A percentile compares a stretch with the other conserved stretches of the same genome.
Evolutionary conservation across 331 rosid species (phyloP).

Genomic region (Ulmus americana): DNA sequence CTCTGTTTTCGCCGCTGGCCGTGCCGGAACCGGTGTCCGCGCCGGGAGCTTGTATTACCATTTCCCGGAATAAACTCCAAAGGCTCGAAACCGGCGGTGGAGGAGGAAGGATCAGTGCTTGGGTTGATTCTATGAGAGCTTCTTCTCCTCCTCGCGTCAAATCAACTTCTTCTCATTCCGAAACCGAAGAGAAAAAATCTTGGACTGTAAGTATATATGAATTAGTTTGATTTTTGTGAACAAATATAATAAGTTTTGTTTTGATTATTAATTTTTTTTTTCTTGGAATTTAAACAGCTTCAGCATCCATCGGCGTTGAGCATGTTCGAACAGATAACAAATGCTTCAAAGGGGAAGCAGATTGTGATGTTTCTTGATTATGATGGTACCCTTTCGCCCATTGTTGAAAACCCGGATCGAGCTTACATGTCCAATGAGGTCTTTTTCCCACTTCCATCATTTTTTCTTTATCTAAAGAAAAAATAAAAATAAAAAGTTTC

Average conservation of each 20-base stretch:
- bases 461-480: not conserved
- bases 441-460: not conserved
- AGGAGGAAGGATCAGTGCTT: slow-evolving; percentile 45
- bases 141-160: slow-evolving; percentile 67
- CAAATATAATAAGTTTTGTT: not conserved
- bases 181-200: slow-evolving; percentile 35
- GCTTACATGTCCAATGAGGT: slow-evolving; percentile 91
- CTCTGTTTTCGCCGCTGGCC: slow-evolving; percentile 23
- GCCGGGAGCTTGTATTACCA: slow-evolving; percentile 33
- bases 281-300: slow-evolving; percentile 29
- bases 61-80: slow-evolving; percentile 38
- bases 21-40: slow-evolving; percentile 30
- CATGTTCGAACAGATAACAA: slow-evolving; percentile 52
- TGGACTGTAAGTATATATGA: slow-evolving; percentile 45
- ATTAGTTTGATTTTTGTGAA: not conserved
- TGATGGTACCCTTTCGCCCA: slow-evolving; percentile 93
- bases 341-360: slow-evolving; percentile 54
- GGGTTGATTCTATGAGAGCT: slow-evolving; percentile 87
- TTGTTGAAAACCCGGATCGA: slow-evolving; percentile 76
- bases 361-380: slow-evolving; percentile 79
- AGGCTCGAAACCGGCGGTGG: slow-evolving; percentile 41
- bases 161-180: slow-evolving; percentile 28
- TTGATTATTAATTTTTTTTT: not conserved
- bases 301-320: slow-evolving; percentile 73
- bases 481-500: not conserved